Evolutionary conservation across 1,284 basidiomycete species (phyloP).

Genomic region (Ganoderma sinense): DNA sequence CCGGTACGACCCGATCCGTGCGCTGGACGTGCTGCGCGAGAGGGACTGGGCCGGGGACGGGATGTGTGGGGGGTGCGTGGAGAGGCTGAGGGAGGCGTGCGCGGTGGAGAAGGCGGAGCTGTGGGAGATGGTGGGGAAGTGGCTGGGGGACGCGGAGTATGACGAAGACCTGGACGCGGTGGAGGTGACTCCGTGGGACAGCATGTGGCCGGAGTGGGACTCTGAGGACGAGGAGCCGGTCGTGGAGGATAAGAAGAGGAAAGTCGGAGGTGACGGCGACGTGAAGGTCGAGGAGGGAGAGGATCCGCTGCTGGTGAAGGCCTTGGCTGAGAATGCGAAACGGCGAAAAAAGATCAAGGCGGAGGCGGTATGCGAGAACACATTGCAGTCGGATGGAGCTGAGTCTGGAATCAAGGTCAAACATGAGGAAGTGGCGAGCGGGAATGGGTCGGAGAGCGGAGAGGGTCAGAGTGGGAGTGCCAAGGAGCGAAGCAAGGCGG

Average conservation of each 20-base stretch:
- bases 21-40: conserved; percentile 36
- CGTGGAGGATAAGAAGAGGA: not conserved
- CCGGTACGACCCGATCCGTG: conserved; percentile 36
- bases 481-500: too few relatives aligned
- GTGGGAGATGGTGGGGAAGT: not conserved
- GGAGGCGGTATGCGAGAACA: too few relatives aligned
- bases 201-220: not conserved
- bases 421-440: too few relatives aligned
- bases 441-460: too few relatives aligned
- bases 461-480: too few relatives aligned
- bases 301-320: too few relatives aligned
- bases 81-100: not conserved
- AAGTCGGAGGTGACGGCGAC: not conserved
- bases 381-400: too few relatives aligned
- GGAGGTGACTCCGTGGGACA: not conserved
- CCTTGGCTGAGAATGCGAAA: too few relatives aligned
- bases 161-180: not conserved
- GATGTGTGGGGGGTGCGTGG: conserved; percentile 40
- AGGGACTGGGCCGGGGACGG: conserved; percentile 38
- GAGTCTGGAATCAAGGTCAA: too few relatives aligned
- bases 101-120: not conserved
- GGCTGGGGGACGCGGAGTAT: not conserved
- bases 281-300: not conserved
- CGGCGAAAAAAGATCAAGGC: too few relatives aligned
- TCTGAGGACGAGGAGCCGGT: not conserved